Evolutionary conservation across 371 early-diverging fungal genomes (phyloP).

Genomic region (Basidiobolus heterosporus): DNA sequence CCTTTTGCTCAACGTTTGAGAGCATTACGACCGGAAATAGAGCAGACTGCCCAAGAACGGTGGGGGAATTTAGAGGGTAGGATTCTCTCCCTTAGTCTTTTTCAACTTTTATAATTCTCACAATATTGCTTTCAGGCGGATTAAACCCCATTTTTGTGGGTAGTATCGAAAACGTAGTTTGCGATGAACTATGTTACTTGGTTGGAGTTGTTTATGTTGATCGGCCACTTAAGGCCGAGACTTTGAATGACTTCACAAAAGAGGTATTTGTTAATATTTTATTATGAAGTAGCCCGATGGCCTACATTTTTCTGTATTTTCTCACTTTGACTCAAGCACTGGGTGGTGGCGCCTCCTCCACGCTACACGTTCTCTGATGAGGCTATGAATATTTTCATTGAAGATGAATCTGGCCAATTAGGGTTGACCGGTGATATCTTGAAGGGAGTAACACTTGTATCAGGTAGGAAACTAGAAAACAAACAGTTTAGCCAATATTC

Average conservation of each 20-base stretch:
- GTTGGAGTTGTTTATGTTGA: constrained; percentile 78
- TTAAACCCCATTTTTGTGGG: too few relatives aligned
- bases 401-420: constrained; percentile 86
- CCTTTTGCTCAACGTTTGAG: too few relatives aligned
- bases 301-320: too few relatives aligned
- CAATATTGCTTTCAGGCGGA: too few relatives aligned
- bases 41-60: too few relatives aligned
- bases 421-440: constrained; percentile 34
- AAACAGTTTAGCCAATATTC: neutral
- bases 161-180: too few relatives aligned
- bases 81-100: too few relatives aligned
- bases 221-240: constrained; percentile 68
- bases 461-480: constrained; percentile 24
- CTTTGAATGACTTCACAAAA: constrained; percentile 61
- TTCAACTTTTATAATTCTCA: too few relatives aligned
- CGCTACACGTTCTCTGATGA: constrained; percentile 45
- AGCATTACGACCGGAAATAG: too few relatives aligned
- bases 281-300: too few relatives aligned
- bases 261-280: constrained; percentile 29
- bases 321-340: constrained; percentile 29
- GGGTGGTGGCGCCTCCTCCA: constrained; percentile 39
- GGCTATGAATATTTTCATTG: constrained; percentile 45
- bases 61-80: too few relatives aligned
- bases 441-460: constrained; percentile 31
- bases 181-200: constrained; percentile 40